phyloP scores from a whole-genome alignment of 176 grass and related monocot species.

The Ampelocalamus luodianensis region DNA sequence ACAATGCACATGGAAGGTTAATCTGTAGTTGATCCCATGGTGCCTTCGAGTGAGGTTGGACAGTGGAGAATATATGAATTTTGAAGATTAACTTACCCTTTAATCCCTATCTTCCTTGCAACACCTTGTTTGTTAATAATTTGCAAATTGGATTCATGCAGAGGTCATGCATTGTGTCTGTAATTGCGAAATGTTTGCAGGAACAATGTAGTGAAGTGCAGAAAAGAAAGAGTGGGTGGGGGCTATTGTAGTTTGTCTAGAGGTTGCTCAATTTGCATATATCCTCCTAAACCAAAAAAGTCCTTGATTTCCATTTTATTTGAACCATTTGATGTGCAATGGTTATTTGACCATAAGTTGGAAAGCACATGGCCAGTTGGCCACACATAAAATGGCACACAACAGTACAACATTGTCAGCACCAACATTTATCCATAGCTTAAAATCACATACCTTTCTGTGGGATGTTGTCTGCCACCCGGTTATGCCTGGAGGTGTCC shows the following conservation, averaged over 20 bases:
- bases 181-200: not conserved
- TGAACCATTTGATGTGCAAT: not conserved
- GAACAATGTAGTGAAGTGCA: not conserved
- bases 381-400: constrained; percentile 11
- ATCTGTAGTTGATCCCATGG: not conserved
- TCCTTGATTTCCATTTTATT: not conserved
- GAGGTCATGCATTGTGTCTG: not conserved
- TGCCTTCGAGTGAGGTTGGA: not conserved
- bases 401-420: not conserved
- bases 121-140: not conserved
- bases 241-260: not conserved
- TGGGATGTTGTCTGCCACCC: constrained; percentile 31
- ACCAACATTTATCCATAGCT: constrained; percentile 11
- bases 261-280: not conserved
- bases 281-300: not conserved
- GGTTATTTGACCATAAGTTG: constrained; percentile 19
- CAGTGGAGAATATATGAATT: not conserved
- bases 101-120: not conserved
- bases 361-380: not conserved
- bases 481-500: constrained; percentile 26
- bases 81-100: not conserved
- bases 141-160: not conserved
- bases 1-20: not conserved
- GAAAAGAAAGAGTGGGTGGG: not conserved
- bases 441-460: constrained; percentile 9